A percentile compares a stretch with the other conserved stretches of the same genome.
These are phyloP conservation scores for Botryotinia convoluta DNA, from an alignment of 2,329 filamentous ascomycete genomes.

Conservation along the genomic window DNA sequence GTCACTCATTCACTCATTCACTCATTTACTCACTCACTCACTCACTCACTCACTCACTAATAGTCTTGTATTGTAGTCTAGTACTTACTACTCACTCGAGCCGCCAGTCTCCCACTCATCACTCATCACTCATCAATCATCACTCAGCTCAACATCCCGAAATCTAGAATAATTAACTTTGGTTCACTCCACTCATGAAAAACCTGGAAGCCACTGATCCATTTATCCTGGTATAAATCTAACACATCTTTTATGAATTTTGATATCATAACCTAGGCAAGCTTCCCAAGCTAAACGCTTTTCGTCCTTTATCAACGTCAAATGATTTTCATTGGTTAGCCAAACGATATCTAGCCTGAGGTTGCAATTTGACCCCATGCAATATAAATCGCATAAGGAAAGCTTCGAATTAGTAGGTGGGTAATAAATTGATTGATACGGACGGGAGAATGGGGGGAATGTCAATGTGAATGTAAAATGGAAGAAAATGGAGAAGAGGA, in stretches of 20 bases:
- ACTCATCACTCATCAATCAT: neutral
- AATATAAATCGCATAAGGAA: slow-evolving; percentile 20
- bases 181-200: neutral
- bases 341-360: neutral
- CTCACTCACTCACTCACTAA: neutral
- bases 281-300: neutral
- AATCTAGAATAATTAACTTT: neutral
- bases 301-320: slow-evolving; percentile 13
- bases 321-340: neutral
- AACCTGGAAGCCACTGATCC: neutral
- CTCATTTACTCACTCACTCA: too few relatives aligned
- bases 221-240: neutral
- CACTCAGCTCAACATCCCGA: too few relatives aligned
- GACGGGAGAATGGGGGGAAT: neutral
- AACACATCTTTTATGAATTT: neutral
- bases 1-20: too few relatives aligned
- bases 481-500: neutral
- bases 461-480: neutral
- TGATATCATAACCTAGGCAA: too few relatives aligned
- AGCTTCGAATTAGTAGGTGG: neutral
- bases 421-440: neutral
- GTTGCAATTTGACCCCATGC: neutral
- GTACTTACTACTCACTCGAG: too few relatives aligned
- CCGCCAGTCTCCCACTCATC: neutral
- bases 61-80: neutral